Percentiles rank a stretch among this genome's conserved stretches.
Evolutionary conservation across 225 moss, liverwort and hornwort genomes (phyloP).

Genomic region (Neckera pumila): DNA sequence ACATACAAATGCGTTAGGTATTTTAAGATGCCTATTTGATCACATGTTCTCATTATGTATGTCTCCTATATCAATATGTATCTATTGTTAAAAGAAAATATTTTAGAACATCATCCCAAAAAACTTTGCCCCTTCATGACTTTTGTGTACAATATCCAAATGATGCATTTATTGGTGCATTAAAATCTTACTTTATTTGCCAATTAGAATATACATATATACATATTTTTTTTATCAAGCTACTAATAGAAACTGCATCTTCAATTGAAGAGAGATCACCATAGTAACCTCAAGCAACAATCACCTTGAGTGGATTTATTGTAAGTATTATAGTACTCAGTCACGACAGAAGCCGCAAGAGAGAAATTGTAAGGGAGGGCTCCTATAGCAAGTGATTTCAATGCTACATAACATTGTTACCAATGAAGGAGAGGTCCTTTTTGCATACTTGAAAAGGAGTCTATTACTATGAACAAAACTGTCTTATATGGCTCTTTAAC

Average conservation of each 20-base stretch:
- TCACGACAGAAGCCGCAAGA: neutral
- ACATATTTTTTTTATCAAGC: too few relatives aligned
- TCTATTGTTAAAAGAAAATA: too few relatives aligned
- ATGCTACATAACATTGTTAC: neutral
- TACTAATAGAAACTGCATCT: too few relatives aligned
- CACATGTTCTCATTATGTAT: neutral
- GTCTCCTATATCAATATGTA: neutral
- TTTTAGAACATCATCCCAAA: too few relatives aligned
- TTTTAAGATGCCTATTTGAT: neutral
- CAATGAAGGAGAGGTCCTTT: accelerated
- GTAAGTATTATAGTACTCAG: too few relatives aligned
- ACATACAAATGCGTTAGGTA: accelerated
- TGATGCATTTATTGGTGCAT: neutral
- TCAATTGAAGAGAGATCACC: accelerated
- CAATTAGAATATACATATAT: too few relatives aligned
- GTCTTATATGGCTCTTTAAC: too few relatives aligned
- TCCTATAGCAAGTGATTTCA: neutral
- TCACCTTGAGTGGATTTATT: neutral
- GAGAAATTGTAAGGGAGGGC: neutral
- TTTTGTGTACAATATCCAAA: neutral
- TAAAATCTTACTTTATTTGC: too few relatives aligned
- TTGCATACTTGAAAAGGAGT: too few relatives aligned
- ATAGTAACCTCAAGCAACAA: neutral
- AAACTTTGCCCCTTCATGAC: neutral
- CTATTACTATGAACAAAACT: too few relatives aligned